Evolutionary conservation across 768 basidiomycete genomes (phyloP), one percentile per base, ranked within the genome.

Genomic region (Termitomyces sp.): DNA sequence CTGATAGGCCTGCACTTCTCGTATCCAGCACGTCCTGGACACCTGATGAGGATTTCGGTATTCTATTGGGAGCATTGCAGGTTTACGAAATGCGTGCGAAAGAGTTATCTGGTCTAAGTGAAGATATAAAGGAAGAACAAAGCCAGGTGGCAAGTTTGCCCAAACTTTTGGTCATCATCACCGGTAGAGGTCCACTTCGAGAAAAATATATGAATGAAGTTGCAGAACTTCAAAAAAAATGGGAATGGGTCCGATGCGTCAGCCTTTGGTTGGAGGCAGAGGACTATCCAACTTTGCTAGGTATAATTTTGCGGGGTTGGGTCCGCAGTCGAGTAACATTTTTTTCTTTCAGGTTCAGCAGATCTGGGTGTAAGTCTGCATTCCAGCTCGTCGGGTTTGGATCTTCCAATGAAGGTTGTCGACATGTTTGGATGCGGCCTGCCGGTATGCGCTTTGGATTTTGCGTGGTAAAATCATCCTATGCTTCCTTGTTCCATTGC

Each of bases 351-450:
- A 93, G 92, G 94, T 33, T 88, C 91, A 3, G 92, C 94, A 10
- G 94, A 99, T 70, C 64, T 99, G 41, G 97, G 97, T 2, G 81
- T 98, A 56, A 94, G 85, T 59, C 72, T 99, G 50, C 97, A 99
- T 72, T 83, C 85, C 5, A 95, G 92, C 68, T 93, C 92, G 0
- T 95, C 92, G 2, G 89, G 82, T 1, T 73, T 94, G 55, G 97
- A 99, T 71, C 75, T 99, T 54, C 97, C 97, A 3, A 99, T 99
- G 97, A 99, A 99, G 70, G 85, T 99, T 5, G 94, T 99, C 7
- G 97, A 99, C 69, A 98, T 98, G 96, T 98, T 98, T 73, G 97
- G 97, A 4, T 98, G 95, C 63, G 88, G 88, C 5, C 75, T 98
- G 55, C 96, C 96, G 0, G 97, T 98, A 8, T 89, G 95, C 59